Conservation (phyloP, 1,139 yeast species). For the Diutina ranongensis region DNA sequence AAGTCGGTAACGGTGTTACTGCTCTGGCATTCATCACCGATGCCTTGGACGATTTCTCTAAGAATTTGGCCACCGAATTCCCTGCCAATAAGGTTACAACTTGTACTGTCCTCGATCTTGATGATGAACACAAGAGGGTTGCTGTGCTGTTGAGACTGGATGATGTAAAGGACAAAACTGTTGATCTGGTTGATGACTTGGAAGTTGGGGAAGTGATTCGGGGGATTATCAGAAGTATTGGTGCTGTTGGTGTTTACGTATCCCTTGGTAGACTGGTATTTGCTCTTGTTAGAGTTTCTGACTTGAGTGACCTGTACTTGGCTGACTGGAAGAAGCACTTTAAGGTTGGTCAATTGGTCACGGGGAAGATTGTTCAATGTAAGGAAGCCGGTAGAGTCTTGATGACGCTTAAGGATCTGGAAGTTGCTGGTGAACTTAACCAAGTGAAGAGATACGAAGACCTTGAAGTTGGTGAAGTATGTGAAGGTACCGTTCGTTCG, state of each 20-base stretch:
- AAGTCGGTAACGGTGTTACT: conserved; percentile 46
- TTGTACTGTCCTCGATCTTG: conserved; percentile 51
- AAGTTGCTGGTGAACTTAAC: conserved; percentile 57
- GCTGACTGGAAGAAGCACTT: conserved; percentile 82
- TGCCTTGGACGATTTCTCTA: conserved; percentile 61
- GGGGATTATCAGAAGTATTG: conserved; percentile 69
- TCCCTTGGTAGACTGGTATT: conserved; percentile 60
- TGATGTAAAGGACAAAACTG: conserved; percentile 38
- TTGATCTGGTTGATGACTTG: conserved; percentile 43
- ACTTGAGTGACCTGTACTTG: conserved; percentile 69
- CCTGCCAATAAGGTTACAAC: conserved; percentile 45
- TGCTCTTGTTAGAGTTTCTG: conserved; percentile 75
- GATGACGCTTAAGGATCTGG: conserved; percentile 74
- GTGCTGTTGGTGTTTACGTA: conserved; percentile 71
- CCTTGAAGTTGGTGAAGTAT: conserved; percentile 54
- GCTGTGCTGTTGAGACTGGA: conserved; percentile 53
- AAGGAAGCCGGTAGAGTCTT: conserved; percentile 55
- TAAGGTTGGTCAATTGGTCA: conserved; percentile 60
- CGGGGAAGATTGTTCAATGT: conserved; percentile 60
- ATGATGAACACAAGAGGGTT: conserved; percentile 43
- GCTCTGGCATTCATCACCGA: conserved; percentile 71
- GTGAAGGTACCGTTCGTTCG: conserved; percentile 69
- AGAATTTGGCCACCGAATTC: conserved; percentile 41
- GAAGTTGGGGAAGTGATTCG: conserved; percentile 60
- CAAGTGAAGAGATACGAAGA: conserved; percentile 51